Percentiles rank a stretch among this genome's conserved stretches.
phyloP scores from a whole-genome alignment of 2,329 filamentous ascomycete genomes.

The Exophiala alcalophila region DNA sequence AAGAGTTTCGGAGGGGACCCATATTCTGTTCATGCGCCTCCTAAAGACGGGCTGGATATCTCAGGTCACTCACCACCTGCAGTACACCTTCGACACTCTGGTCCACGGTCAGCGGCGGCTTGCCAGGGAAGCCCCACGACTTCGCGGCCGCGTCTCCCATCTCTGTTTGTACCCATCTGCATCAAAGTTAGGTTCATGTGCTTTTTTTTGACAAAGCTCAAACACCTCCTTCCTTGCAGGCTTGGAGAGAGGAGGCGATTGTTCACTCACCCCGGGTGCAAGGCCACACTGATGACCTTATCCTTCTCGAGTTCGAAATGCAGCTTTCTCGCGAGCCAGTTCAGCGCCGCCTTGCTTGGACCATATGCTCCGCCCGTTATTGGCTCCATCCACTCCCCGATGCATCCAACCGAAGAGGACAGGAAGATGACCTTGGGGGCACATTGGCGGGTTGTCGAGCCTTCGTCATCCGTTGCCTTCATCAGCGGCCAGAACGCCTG shows the following conservation, averaged over 20 bases:
- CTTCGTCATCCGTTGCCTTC: slow-evolving; percentile 31
- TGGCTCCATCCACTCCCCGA: neutral
- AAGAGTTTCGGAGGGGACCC: no score
- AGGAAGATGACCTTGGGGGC: slow-evolving; percentile 11
- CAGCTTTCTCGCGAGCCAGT: slow-evolving; percentile 56
- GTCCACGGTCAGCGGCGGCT: neutral
- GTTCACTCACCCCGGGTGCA: slow-evolving; percentile 13
- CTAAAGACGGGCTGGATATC: neutral
- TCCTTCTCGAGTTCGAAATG: slow-evolving; percentile 41
- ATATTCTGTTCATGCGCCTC: no score
- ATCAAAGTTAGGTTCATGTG: no score
- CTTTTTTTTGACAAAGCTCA: no score
- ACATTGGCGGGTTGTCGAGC: no score
- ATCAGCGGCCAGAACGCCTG: slow-evolving; percentile 46
- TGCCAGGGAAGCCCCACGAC: neutral
- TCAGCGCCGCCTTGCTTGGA: slow-evolving; percentile 62
- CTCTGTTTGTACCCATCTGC: neutral
- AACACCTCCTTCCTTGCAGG: no score
- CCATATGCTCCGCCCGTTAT: slow-evolving; percentile 47
- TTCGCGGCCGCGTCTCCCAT: neutral
- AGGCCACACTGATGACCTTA: slow-evolving; percentile 6
- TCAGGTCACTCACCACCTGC: neutral
- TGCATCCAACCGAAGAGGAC: slow-evolving; percentile 2
- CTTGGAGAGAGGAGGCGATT: no score
- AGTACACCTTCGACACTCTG: neutral